phyloP scores from a whole-genome alignment of 2,329 filamentous ascomycete genomes.

The Colletotrichum coccodes region DNA sequence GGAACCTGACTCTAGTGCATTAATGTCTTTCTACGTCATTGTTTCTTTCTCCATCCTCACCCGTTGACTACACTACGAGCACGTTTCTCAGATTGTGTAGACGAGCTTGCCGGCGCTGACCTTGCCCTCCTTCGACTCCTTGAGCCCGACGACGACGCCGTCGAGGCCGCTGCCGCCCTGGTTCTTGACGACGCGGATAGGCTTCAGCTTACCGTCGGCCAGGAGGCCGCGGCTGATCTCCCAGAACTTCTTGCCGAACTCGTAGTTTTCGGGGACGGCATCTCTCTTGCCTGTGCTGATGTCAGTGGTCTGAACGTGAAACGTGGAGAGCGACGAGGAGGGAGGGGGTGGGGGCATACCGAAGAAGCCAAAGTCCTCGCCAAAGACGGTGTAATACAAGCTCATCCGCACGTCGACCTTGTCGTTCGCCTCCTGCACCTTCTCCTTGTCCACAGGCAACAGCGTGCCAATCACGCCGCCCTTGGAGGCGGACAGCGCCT shows the following conservation, averaged over 20 bases:
- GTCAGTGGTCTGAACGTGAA: neutral
- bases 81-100: conserved; percentile 41
- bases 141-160: conserved; percentile 44
- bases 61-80: neutral
- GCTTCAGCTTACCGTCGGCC: conserved; percentile 46
- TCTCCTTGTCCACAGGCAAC: conserved; percentile 47
- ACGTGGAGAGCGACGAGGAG: neutral
- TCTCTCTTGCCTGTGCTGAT: conserved; percentile 4
- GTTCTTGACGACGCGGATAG: conserved; percentile 41
- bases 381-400: conserved; percentile 49
- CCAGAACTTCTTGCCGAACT: conserved; percentile 47
- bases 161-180: conserved; percentile 43
- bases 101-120: conserved; percentile 55
- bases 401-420: conserved; percentile 43
- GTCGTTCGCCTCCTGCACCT: conserved; percentile 53
- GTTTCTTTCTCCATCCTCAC: too few species aligned
- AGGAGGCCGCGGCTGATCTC: conserved; percentile 44
- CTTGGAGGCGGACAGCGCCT: conserved; percentile 20
- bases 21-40: neutral
- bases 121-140: conserved; percentile 43
- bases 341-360: neutral
- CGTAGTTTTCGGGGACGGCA: conserved; percentile 39
- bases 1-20: too few species aligned
- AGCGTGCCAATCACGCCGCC: conserved; percentile 51
- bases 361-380: conserved; percentile 42